These are phyloP conservation scores for Polymyxa betae DNA, from an alignment of 208 protist genomes.

Conservation along the genomic window DNA sequence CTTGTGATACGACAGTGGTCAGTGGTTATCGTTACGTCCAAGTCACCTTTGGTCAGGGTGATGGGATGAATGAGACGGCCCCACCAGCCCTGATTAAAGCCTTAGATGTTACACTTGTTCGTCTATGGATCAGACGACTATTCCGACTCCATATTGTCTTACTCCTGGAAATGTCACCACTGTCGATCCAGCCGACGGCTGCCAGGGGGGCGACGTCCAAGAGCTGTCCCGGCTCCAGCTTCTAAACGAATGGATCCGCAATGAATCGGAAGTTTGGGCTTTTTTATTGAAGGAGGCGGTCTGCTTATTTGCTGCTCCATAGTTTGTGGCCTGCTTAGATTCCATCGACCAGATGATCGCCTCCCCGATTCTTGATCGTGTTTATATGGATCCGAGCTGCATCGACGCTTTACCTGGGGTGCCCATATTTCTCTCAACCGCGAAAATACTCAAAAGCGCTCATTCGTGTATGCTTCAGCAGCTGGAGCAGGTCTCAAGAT, in stretches of 20 bases:
- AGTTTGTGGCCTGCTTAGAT: neutral
- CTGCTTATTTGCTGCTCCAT: neutral
- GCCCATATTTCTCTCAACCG: neutral
- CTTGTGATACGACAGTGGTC: too few species aligned
- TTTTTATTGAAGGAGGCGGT: neutral
- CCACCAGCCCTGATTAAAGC: too few species aligned
- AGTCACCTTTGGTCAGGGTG: too few species aligned
- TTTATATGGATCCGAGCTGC: neutral
- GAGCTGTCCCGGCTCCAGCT: neutral
- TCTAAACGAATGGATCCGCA: neutral
- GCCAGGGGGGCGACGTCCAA: too few species aligned
- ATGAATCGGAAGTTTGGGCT: neutral
- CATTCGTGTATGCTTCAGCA: neutral
- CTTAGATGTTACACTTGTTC: too few species aligned
- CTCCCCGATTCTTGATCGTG: neutral
- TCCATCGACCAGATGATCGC: neutral
- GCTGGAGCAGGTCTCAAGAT: neutral
- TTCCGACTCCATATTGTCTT: too few species aligned
- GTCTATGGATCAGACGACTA: too few species aligned
- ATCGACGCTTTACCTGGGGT: neutral
- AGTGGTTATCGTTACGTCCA: too few species aligned
- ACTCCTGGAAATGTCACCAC: too few species aligned
- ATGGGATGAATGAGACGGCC: too few species aligned
- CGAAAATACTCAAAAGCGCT: neutral
- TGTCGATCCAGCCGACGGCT: too few species aligned